phyloP scores from a whole-genome alignment of 2,329 filamentous ascomycete species.

The Plenodomus tracheiphilus region DNA sequence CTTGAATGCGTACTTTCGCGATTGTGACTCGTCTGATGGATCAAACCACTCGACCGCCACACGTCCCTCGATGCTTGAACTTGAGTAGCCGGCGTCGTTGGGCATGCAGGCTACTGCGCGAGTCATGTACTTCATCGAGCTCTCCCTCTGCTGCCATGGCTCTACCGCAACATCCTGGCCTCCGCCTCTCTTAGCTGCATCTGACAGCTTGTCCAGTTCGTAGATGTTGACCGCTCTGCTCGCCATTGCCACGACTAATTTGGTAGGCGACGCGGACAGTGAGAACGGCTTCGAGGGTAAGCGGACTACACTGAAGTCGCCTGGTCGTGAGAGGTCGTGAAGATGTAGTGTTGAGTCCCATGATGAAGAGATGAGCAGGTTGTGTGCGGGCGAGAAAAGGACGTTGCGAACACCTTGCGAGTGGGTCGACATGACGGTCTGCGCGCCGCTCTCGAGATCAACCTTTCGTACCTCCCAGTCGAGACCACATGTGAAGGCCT shows the following conservation, averaged over 20 bases:
- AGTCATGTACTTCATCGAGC: slow-evolving; percentile 94
- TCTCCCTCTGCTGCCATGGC: slow-evolving; percentile 93
- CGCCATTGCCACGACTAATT: slow-evolving; percentile 94
- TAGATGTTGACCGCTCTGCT: slow-evolving; percentile 93
- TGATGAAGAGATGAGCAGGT: slow-evolving; percentile 82
- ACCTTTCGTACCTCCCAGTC: slow-evolving; percentile 86
- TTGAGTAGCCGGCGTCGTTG: slow-evolving; percentile 91
- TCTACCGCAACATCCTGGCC: slow-evolving; percentile 56
- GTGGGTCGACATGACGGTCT: slow-evolving; percentile 78
- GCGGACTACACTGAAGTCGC: slow-evolving; percentile 65
- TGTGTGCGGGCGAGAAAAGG: slow-evolving; percentile 76
- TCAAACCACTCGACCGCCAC: slow-evolving; percentile 99
- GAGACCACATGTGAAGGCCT: slow-evolving; percentile 83
- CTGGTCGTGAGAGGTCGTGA: slow-evolving; percentile 64
- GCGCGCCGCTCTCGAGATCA: slow-evolving; percentile 71
- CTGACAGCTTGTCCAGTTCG: slow-evolving; percentile 71
- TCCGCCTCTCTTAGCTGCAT: slow-evolving; percentile 25
- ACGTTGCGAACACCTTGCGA: slow-evolving; percentile 78
- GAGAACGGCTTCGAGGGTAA: slow-evolving; percentile 90
- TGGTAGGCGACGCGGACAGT: slow-evolving; percentile 74
- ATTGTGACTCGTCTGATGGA: slow-evolving; percentile 81
- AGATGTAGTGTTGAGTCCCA: slow-evolving; percentile 93
- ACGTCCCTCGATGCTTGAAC: slow-evolving; percentile 88
- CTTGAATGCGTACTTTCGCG: slow-evolving; percentile 97
- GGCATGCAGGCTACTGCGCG: slow-evolving; percentile 95